Evolutionary conservation across 345 rosid species (phyloP).

Genomic region (Citrus unshiu): DNA sequence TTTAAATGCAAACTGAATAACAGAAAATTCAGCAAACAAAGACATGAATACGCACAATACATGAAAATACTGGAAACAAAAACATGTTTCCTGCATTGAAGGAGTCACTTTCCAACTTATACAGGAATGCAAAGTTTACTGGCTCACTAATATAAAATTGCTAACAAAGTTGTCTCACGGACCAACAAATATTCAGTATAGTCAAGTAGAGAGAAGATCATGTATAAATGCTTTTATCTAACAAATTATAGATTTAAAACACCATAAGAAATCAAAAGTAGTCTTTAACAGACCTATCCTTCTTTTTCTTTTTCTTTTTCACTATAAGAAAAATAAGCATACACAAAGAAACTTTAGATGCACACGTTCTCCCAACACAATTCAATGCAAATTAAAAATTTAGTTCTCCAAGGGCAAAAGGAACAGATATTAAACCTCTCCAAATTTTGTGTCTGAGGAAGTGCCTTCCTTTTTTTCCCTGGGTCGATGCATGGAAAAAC

Average conservation of each 20-base stretch:
- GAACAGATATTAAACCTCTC: slow-evolving; percentile 67
- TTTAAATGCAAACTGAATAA: background rate
- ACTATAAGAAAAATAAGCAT: background rate
- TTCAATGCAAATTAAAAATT: background rate
- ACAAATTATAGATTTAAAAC: background rate
- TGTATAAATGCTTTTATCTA: background rate
- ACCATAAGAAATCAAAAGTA: background rate
- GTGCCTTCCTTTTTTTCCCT: slow-evolving; percentile 76
- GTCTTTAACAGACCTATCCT: background rate
- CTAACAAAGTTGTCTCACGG: background rate
- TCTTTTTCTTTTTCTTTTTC: background rate
- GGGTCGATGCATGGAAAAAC: slow-evolving; percentile 17
- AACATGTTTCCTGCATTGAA: background rate
- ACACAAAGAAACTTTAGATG: background rate
- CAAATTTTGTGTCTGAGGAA: slow-evolving; percentile 79
- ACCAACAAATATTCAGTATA: background rate
- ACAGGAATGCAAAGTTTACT: background rate
- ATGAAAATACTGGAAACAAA: background rate
- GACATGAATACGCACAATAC: background rate
- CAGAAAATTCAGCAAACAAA: slow-evolving; percentile 2
- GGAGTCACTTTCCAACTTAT: background rate
- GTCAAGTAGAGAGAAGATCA: background rate
- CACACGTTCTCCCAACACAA: slow-evolving; percentile 3
- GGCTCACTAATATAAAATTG: background rate
- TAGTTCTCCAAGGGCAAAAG: slow-evolving; percentile 2